phyloP scores from a whole-genome alignment of 2,329 filamentous ascomycete genomes.

The Claviceps arundinis region DNA sequence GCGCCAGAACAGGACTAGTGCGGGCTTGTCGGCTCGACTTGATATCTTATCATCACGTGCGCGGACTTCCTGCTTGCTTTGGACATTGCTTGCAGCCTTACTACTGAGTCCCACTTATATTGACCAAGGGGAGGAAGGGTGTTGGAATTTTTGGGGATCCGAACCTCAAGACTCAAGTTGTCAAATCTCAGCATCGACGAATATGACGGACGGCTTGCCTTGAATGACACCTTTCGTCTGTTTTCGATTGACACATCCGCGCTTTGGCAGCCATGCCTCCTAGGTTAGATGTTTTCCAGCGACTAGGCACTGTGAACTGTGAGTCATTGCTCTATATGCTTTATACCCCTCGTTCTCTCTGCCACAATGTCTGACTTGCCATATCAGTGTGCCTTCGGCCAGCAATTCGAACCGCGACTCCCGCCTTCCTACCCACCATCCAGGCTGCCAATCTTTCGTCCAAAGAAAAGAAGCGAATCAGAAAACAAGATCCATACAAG shows the following conservation, averaged over 20 bases:
- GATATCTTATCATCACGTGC: constrained; percentile 20
- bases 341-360: background rate
- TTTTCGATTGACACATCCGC: background rate
- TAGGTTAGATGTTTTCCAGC: constrained; percentile 47
- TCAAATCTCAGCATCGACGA: background rate
- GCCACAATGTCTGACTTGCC: background rate
- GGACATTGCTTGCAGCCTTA: background rate
- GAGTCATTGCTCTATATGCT: constrained; percentile 17
- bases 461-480: constrained; percentile 50
- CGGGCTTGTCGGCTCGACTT: background rate
- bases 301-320: constrained; percentile 48
- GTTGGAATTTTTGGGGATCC: constrained; percentile 21
- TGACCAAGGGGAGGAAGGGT: background rate
- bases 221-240: background rate
- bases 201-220: background rate
- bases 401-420: constrained; percentile 29
- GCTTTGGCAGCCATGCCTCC: constrained; percentile 44
- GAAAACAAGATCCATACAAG: constrained; percentile 68
- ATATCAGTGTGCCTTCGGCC: constrained; percentile 47
- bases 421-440: constrained; percentile 42
- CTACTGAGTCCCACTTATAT: background rate
- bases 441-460: constrained; percentile 51
- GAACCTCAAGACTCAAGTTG: background rate
- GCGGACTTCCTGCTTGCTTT: constrained; percentile 9
- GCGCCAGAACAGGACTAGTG: constrained; percentile 11